phyloP scores from a whole-genome alignment of 495 filamentous ascomycete genomes.

The Neurospora sp. region DNA sequence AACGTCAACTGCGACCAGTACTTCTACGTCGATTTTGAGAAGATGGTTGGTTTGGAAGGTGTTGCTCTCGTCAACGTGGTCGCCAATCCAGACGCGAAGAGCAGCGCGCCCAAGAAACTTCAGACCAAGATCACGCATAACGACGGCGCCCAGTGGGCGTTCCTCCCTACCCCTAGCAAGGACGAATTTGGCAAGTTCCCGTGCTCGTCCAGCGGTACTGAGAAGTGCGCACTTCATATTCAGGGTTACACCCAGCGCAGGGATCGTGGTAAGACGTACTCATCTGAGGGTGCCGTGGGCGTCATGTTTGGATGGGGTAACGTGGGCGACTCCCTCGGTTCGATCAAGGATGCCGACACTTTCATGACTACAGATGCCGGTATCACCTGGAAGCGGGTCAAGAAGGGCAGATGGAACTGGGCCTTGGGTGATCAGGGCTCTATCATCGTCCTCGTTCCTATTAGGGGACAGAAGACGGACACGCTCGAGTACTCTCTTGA shows the following conservation, averaged over 20 bases:
- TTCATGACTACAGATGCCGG: constrained; percentile 85
- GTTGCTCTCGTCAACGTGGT: constrained; percentile 82
- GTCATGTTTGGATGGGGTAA: constrained; percentile 89
- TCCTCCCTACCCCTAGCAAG: constrained; percentile 49
- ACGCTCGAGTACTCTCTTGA: constrained; percentile 67
- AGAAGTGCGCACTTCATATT: constrained; percentile 77
- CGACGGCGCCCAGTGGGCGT: constrained; percentile 79
- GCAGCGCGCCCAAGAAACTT: constrained; percentile 59
- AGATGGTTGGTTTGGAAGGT: constrained; percentile 83
- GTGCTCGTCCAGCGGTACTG: constrained; percentile 50
- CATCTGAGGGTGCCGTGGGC: constrained; percentile 79
- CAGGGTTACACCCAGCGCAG: constrained; percentile 88
- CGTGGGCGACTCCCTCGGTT: constrained; percentile 60
- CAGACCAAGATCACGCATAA: constrained; percentile 91
- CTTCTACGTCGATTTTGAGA: constrained; percentile 92
- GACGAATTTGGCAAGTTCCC: constrained; percentile 64
- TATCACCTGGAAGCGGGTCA: constrained; percentile 74
- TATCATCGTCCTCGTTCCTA: constrained; percentile 71
- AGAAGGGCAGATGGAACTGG: constrained; percentile 81
- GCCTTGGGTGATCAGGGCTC: constrained; percentile 91
- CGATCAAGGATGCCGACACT: constrained; percentile 59
- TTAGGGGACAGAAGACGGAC: constrained; percentile 43
- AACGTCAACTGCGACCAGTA: constrained; percentile 63
- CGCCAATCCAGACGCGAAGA: constrained; percentile 54
- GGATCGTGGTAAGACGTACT: constrained; percentile 72